Evolutionary conservation across 2,329 filamentous ascomycete genomes (phyloP), one percentile per base, ranked within the genome.

Genomic region (Davidsoniella australis): DNA sequence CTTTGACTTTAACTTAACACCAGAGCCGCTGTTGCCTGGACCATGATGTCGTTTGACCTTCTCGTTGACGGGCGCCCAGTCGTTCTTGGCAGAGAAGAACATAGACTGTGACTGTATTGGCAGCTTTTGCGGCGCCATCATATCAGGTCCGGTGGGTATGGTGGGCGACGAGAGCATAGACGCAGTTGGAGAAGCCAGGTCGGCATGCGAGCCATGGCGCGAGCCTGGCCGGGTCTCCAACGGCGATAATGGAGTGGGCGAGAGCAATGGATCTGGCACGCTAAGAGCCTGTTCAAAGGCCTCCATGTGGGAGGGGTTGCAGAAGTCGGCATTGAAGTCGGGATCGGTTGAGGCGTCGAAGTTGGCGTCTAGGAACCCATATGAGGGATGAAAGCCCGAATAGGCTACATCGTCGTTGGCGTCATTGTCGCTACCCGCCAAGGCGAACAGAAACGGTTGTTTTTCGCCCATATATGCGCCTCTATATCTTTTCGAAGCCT

Each of bases 41-140:
- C 29, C 8, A 12, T 33, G 29, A 9, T 33, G 29, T 58, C 63
- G 68, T 47, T 54, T 55, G 12, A 88, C 72, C 51, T 75, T 79
- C 60, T 89, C 77, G 57, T 83, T 80, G 10, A 96, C 77, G 0
- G 91, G 91, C 14, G 85, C 80, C 91, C 91, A 98, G 68, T 98
- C 91, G 62, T 94, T 94, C 60, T 93, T 78, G 39, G 91, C 89
- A 3, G 85, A 84, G 58, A 96, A 85, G 61, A 88, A 87, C 45
- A 76, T 65, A 38, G 64, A 66, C 51, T 64, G 62, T 36, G 45
- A 17, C 7, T 43, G 47, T 10, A 33, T 33, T 2, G 39, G 54
- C 4, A 59, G 56, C 12, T 46, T 55, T 55, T 56, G 63, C 49
- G 53, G 53, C 5, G 55, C 51, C 3, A 57, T 52, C 18, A n/a